These are phyloP conservation scores for Pyricularia pennisetigena DNA, from an alignment of 2,329 filamentous ascomycete species.

Conservation along the genomic window DNA sequence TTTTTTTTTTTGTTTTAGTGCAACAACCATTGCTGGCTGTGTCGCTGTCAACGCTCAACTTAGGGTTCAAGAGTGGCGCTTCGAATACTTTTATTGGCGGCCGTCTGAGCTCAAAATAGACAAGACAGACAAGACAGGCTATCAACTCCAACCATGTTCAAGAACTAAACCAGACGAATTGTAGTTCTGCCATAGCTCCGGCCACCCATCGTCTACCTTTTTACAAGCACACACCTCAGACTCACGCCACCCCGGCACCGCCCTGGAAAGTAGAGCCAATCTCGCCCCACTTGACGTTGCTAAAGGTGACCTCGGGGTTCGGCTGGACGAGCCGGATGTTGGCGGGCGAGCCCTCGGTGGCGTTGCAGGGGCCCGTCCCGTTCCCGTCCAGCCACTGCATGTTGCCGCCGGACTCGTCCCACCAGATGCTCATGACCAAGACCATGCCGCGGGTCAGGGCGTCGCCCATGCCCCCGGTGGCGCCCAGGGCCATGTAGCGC, in stretches of 20 bases:
- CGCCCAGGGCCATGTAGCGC: constrained; percentile 35
- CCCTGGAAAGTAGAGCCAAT: constrained; percentile 40
- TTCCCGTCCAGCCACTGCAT: constrained; percentile 41
- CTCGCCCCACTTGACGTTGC: constrained; percentile 50
- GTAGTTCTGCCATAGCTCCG: too few species aligned
- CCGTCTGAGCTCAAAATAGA: too few species aligned
- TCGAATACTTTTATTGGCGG: too few species aligned
- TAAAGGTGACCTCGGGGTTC: constrained; percentile 40
- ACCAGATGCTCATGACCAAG: constrained; percentile 37
- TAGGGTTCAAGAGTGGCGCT: too few species aligned
- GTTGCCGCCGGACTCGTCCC: constrained; percentile 28
- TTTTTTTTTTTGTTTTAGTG: too few species aligned
- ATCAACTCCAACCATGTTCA: too few species aligned
- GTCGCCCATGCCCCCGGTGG: constrained; percentile 37
- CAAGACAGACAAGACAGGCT: too few species aligned
- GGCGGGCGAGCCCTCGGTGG: constrained; percentile 39
- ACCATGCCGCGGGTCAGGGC: constrained; percentile 35
- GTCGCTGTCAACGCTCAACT: too few species aligned
- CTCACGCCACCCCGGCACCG: background rate
- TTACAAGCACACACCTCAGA: background rate
- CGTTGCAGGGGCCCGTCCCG: constrained; percentile 39
- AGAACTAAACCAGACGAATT: too few species aligned
- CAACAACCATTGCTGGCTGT: too few species aligned
- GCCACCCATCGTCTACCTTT: background rate
- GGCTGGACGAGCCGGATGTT: constrained; percentile 35